Conservation (phyloP, 1,139 yeast genomes). For the Lodderomyces metapsilosis region DNA sequence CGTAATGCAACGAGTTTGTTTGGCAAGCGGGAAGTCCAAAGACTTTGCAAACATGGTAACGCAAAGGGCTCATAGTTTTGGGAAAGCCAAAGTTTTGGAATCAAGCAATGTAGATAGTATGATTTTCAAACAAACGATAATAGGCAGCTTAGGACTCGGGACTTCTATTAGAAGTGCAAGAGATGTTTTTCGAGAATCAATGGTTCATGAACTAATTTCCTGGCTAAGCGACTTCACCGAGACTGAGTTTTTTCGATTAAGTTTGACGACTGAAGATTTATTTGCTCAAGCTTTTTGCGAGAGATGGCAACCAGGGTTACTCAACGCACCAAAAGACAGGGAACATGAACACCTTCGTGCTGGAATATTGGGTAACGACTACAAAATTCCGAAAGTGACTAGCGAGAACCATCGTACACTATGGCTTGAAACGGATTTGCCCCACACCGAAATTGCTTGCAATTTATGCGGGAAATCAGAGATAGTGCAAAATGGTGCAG, state of each 20-base stretch:
- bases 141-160: conserved; percentile 62
- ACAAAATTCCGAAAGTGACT: conserved; percentile 31
- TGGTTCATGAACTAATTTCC: conserved; percentile 66
- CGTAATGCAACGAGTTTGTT: conserved; percentile 63
- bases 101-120: conserved; percentile 53
- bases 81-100: conserved; percentile 67
- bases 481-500: background rate
- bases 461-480: background rate
- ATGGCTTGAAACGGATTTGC: background rate
- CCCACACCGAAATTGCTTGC: conserved; percentile 10
- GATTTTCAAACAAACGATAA: conserved; percentile 50
- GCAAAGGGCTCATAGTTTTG: conserved; percentile 57
- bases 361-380: background rate
- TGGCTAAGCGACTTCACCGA: conserved; percentile 66
- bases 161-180: conserved; percentile 66
- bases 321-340: conserved; percentile 2
- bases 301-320: conserved; percentile 56
- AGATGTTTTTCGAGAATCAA: conserved; percentile 77
- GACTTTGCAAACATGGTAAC: conserved; percentile 78
- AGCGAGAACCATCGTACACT: conserved; percentile 8
- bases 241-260: conserved; percentile 53
- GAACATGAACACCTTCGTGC: conserved; percentile 10
- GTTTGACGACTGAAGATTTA: conserved; percentile 46
- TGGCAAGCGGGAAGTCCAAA: conserved; percentile 63
- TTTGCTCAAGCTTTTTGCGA: conserved; percentile 54